Evolutionary conservation across 1,284 basidiomycete species (phyloP).

Genomic region (Ceraceosorus guamensis): DNA sequence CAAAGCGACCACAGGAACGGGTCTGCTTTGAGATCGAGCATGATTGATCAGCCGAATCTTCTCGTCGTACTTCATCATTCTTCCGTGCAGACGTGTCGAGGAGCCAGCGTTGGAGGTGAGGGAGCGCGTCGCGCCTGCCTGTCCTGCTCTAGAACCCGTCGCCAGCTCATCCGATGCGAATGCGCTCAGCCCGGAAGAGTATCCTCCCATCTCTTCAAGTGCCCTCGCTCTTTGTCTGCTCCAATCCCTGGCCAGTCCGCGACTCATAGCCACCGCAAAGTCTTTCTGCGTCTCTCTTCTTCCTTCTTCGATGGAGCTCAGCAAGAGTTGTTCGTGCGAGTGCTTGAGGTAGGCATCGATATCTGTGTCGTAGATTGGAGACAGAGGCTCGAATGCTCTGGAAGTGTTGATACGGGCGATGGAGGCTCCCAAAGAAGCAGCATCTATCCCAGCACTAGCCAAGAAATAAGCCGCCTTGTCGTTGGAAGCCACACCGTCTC

Average conservation of each 20-base stretch:
- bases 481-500: background rate
- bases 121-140: constrained; percentile 11
- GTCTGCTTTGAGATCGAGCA: constrained; percentile 28
- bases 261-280: constrained; percentile 72
- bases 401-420: constrained; percentile 74
- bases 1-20: constrained; percentile 9
- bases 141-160: too few relatives aligned
- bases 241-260: constrained; percentile 73
- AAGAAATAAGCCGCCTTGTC: constrained; percentile 55
- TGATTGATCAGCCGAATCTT: constrained; percentile 39
- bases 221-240: constrained; percentile 79
- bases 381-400: constrained; percentile 77
- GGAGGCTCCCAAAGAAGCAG: constrained; percentile 66
- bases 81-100: constrained; percentile 27
- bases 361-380: constrained; percentile 82
- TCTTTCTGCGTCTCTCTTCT: constrained; percentile 74
- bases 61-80: constrained; percentile 42
- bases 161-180: too few relatives aligned
- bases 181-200: constrained; percentile 17
- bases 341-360: constrained; percentile 77
- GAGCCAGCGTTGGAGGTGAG: background rate
- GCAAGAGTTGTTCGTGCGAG: constrained; percentile 86
- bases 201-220: constrained; percentile 73
- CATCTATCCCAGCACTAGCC: constrained; percentile 82
- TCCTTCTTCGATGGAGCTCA: constrained; percentile 85